Evolutionary conservation across 2,329 filamentous ascomycete species (phyloP), one percentile per base, ranked within the genome.

Genomic region (Aspergillus aculeatinus): DNA sequence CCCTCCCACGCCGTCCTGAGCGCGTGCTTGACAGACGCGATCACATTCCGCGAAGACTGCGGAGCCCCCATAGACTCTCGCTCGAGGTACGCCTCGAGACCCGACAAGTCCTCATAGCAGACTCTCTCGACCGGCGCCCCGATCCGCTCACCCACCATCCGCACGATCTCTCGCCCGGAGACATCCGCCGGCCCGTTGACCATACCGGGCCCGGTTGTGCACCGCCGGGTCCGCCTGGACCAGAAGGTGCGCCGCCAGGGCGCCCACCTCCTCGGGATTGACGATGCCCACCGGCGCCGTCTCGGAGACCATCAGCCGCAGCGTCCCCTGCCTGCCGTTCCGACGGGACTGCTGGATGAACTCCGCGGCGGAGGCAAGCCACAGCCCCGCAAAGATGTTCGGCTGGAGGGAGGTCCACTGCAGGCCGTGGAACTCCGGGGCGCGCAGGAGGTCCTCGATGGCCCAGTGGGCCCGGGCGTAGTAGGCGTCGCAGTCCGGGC

Each of bases 391-490:
- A 51, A 76, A 77, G 3, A 67, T 2, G 23, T 80, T 80, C 0
- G 77, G 71, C 62, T 77, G 77, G 5, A 80, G 67, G 0, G 76
- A 79, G 0, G 76, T 77, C 75, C 74, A 80, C 11, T 70, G 68
- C 49, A 80, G 57, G 3, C 31, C 19, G 9, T 58, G 48, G 52
- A 79, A 80, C 54, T 77, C 75, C 0, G 73, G 70, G 33, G 75
- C 70, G 55, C 62, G 58, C 3, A 80, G 68, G 47, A 80, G 56
- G 5, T 66, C 21, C 62, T 80, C 77, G 19, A 80, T 74, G 0
- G 78, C 78, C 77, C 77, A 80, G 51, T 80, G 77, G 0, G 64
- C 39, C 5, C 77, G 70, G 3, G 72, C 52, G 55, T 80, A 80
- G 62, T 75, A 79, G 0, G 69, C 72, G 0, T 19, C 42, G 48